These are phyloP conservation scores for Tuber borchii DNA, from an alignment of 495 filamentous ascomycete species.

Conservation along the genomic window DNA sequence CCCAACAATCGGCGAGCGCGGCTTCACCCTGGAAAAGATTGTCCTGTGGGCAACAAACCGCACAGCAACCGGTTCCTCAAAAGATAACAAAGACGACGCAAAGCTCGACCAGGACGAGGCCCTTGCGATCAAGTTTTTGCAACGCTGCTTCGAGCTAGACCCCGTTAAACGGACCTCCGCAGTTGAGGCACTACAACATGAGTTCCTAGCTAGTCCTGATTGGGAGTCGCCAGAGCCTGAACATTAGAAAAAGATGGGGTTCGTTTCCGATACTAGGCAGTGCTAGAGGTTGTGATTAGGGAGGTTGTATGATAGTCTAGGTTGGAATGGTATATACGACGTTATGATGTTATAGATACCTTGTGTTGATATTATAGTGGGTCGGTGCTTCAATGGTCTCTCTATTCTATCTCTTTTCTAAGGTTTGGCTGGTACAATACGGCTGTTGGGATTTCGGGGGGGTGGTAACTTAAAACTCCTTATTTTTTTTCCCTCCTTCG, in stretches of 20 bases:
- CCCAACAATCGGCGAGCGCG: conserved; percentile 75
- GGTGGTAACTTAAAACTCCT: background rate
- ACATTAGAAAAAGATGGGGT: background rate
- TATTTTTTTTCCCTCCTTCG: background rate
- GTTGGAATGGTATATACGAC: background rate
- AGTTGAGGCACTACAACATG: conserved; percentile 62
- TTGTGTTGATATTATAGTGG: background rate
- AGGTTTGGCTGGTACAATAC: background rate
- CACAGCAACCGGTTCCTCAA: conserved; percentile 44
- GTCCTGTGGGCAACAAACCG: conserved; percentile 79
- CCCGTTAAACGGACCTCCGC: conserved; percentile 65
- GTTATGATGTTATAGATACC: conserved; percentile 2
- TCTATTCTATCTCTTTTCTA: background rate
- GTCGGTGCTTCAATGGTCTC: background rate
- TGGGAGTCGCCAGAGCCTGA: background rate
- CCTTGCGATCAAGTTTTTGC: conserved; percentile 60
- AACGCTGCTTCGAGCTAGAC: conserved; percentile 65
- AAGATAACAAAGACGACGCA: conserved; percentile 45
- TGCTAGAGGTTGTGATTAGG: background rate
- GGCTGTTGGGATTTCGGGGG: background rate
- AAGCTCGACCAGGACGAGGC: conserved; percentile 55
- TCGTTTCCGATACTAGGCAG: background rate
- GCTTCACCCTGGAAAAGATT: conserved; percentile 84
- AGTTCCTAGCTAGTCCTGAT: conserved; percentile 53
- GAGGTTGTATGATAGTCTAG: background rate